Evolutionary conservation across 768 basidiomycete species (phyloP).

Genomic region (Mycena belliarum): DNA sequence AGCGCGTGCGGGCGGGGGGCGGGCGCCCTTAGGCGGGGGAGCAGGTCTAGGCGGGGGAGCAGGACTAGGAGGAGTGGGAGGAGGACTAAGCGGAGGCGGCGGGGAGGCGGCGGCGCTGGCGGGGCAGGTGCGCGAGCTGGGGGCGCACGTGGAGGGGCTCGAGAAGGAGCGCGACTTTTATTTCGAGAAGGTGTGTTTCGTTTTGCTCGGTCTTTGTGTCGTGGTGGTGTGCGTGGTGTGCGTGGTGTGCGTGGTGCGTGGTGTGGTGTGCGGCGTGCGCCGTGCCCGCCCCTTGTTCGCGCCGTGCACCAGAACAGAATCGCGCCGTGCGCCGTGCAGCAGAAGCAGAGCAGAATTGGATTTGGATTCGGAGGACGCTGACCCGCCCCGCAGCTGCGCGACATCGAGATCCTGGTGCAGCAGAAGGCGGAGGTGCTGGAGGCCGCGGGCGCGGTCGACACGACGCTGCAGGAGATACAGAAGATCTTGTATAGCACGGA

Average conservation of each 20-base stretch:
- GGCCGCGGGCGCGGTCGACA: constrained; percentile 55
- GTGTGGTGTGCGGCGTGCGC: too few relatives aligned
- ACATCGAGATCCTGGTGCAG: constrained; percentile 94
- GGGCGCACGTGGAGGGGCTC: constrained; percentile 78
- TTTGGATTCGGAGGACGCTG: too few relatives aligned
- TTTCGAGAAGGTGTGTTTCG: constrained; percentile 87
- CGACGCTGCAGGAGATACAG: constrained; percentile 76
- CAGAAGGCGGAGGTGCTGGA: constrained; percentile 69
- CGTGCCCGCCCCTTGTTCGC: too few relatives aligned
- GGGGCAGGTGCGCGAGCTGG: constrained; percentile 80
- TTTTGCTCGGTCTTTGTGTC: too few relatives aligned
- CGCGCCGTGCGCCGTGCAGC: too few relatives aligned
- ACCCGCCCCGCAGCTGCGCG: constrained; percentile 64
- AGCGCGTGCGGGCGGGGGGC: constrained; percentile 54
- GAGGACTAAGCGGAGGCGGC: constrained; percentile 86
- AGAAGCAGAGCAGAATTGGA: too few relatives aligned
- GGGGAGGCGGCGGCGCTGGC: constrained; percentile 51
- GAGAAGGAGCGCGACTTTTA: constrained; percentile 99
- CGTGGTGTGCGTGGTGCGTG: not conserved
- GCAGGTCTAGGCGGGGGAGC: constrained; percentile 75
- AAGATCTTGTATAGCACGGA: constrained; percentile 94
- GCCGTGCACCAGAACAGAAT: too few relatives aligned
- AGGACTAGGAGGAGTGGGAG: constrained; percentile 89
- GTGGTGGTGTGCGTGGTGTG: not conserved
- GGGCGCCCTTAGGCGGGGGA: constrained; percentile 64